phyloP scores from a whole-genome alignment of 1,284 basidiomycete species.

The Ceratobasidium sp. region DNA sequence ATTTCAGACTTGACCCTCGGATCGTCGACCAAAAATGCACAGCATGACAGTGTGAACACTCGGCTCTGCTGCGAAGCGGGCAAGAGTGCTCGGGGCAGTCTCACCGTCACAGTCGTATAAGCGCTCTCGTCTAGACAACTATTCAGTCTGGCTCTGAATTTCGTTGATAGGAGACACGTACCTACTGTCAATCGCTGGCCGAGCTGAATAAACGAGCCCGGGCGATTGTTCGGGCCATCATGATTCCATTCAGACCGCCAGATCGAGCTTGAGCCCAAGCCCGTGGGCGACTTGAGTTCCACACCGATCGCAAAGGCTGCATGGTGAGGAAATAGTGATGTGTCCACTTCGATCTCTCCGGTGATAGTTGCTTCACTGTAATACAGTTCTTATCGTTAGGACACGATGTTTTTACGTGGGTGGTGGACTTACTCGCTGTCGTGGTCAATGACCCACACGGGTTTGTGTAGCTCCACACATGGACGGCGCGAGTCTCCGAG shows the following conservation, averaged over 20 bases:
- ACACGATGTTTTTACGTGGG: not conserved
- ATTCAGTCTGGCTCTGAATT: not conserved
- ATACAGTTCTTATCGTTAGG: not conserved
- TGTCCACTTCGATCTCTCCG: slow-evolving; percentile 44
- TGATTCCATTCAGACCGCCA: slow-evolving; percentile 43
- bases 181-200: slow-evolving; percentile 41
- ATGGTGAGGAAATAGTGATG: slow-evolving; percentile 40
- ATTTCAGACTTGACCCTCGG: slow-evolving; percentile 28
- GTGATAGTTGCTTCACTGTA: slow-evolving; percentile 40
- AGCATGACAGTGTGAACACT: slow-evolving; percentile 32
- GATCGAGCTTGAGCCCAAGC: not conserved
- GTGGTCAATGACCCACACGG: slow-evolving; percentile 42
- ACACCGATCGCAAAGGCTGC: slow-evolving; percentile 40
- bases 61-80: slow-evolving; percentile 28
- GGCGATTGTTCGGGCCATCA: slow-evolving; percentile 41
- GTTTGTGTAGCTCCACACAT: slow-evolving; percentile 42
- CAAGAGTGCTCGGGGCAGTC: slow-evolving; percentile 13
- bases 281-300: slow-evolving; percentile 27
- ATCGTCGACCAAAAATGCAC: slow-evolving; percentile 23
- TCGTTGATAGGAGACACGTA: not conserved
- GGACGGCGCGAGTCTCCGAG: slow-evolving; percentile 41
- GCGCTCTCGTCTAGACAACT: slow-evolving; percentile 22
- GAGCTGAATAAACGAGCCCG: slow-evolving; percentile 43
- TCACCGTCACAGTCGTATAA: slow-evolving; percentile 12
- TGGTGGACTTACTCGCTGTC: slow-evolving; percentile 36